These are phyloP conservation scores for Lotmaria passim DNA, from an alignment of 208 protist species.

Conservation along the genomic window DNA sequence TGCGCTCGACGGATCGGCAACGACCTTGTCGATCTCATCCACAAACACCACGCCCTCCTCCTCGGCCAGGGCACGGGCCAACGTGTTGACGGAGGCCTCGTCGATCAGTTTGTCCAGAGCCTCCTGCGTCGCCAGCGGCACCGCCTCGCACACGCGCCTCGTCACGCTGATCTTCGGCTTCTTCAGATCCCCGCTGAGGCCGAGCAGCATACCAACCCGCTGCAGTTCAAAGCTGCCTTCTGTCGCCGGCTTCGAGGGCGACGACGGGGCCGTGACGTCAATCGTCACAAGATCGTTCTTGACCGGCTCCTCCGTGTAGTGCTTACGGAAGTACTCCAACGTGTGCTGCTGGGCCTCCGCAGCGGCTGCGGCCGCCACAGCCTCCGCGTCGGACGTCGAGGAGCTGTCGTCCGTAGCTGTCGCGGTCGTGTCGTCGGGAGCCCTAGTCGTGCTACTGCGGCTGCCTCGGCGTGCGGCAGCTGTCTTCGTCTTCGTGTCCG, in stretches of 20 bases:
- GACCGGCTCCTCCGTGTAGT: constrained; percentile 71
- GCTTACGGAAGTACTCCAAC: constrained; percentile 79
- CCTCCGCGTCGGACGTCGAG: constrained; percentile 5
- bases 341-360: constrained; percentile 45
- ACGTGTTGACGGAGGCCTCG: constrained; percentile 82
- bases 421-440: constrained; percentile 26
- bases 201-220: constrained; percentile 71
- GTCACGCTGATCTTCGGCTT: constrained; percentile 61
- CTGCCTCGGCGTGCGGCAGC: background rate
- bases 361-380: constrained; percentile 6
- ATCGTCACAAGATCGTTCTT: constrained; percentile 82
- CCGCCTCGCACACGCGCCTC: constrained; percentile 78
- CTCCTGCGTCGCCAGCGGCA: constrained; percentile 86
- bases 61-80: constrained; percentile 85
- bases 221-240: constrained; percentile 59
- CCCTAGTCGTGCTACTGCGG: background rate
- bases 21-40: constrained; percentile 99
- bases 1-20: constrained; percentile 57
- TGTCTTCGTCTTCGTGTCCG: background rate
- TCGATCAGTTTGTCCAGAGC: constrained; percentile 92
- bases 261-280: constrained; percentile 61
- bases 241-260: constrained; percentile 39
- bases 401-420: background rate
- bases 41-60: constrained; percentile 98
- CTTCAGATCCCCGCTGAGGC: constrained; percentile 54